A percentile compares a stretch with the other conserved stretches of the same genome.
Conservation (phyloP, 2,329 filamentous ascomycete species). For the Colletotrichum destructivum region DNA sequence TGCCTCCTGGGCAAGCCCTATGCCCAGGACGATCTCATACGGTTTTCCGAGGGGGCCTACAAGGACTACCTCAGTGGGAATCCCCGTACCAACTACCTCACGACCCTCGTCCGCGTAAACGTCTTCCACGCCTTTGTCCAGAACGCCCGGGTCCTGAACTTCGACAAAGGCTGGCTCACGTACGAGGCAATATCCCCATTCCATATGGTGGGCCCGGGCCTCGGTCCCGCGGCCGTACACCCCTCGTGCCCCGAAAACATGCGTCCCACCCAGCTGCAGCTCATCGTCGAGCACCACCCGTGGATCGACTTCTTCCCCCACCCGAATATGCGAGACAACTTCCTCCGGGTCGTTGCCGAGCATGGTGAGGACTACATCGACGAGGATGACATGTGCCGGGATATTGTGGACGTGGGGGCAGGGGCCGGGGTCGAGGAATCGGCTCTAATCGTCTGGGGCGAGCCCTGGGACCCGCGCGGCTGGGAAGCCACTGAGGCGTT, state of each 20-base stretch:
- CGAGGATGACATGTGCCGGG: constrained; percentile 40
- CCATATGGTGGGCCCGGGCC: constrained; percentile 18
- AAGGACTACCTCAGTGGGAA: constrained; percentile 12
- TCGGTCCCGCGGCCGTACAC: constrained; percentile 15
- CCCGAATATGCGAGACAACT: constrained; percentile 49
- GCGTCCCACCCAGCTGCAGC: constrained; percentile 49
- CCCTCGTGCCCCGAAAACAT: constrained; percentile 42
- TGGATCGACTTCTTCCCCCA: constrained; percentile 54
- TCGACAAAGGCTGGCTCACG: constrained; percentile 36
- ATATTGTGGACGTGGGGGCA: constrained; percentile 39
- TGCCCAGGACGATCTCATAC: constrained; percentile 8
- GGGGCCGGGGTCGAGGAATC: constrained; percentile 31
- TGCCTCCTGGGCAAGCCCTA: not conserved
- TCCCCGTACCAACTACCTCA: constrained; percentile 24
- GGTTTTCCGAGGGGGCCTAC: constrained; percentile 34
- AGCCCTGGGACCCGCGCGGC: constrained; percentile 58
- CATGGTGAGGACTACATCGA: constrained; percentile 33
- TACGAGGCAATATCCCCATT: constrained; percentile 45
- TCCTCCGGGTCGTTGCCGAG: constrained; percentile 42
- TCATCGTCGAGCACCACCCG: constrained; percentile 49
- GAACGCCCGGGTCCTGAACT: constrained; percentile 35
- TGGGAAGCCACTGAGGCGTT: constrained; percentile 66
- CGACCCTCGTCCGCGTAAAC: constrained; percentile 39
- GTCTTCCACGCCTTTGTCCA: constrained; percentile 42
- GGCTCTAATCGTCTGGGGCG: constrained; percentile 57